Evolutionary conservation across 2,329 filamentous ascomycete species (phyloP), one percentile per base, ranked within the genome.

Genomic region (Aureobasidium uvarum): DNA sequence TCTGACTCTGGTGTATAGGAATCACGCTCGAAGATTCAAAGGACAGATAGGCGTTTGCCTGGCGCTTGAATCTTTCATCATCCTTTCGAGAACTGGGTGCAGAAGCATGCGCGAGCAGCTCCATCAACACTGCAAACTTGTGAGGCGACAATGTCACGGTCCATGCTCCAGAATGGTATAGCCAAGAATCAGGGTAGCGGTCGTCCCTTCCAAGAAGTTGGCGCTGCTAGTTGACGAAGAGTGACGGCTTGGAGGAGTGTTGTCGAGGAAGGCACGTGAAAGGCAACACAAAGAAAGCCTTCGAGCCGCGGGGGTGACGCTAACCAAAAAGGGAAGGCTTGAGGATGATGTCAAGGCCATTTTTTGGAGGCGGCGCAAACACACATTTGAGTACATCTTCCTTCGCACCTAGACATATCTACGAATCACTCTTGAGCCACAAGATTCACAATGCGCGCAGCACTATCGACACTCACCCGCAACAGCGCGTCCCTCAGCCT

Each of bases 61-160:
- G 71, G 50, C 74, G 73, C 54, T 72, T 73, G 66, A 76, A 80
- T 5, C 74, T 67, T 43, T 79, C 74, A 72, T 82, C 81, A 66
- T 78, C 75, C 45, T 73, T 72, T 36, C 72, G 74, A 43, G 74
- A 77, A 10, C 77, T 75, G 10, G 79, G 73, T 7, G 80, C 77
- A 66, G 79, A 79, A 46, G 80, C 77, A 69, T 83, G 81, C 39
- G 79, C 77, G 38, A 81, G 73, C 33, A 82, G 73, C 66, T 80
- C 76, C 71, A 78, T 74, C 5, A 48, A 67, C 41, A 28, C 31
- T 59, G 20, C 33, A 16, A 2, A 23, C 3, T 20, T 18, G 31
- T 51, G 6, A 25, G 11, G 39, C 23, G 23, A 11, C 5, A 41
- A 14, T 8, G 18, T 10, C 45, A 52, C 38, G 6, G 13, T 65